Evolutionary conservation across 176 grass and related monocot species (phyloP), one percentile per base, ranked within the genome.

Genomic region (Phragmites australis): DNA sequence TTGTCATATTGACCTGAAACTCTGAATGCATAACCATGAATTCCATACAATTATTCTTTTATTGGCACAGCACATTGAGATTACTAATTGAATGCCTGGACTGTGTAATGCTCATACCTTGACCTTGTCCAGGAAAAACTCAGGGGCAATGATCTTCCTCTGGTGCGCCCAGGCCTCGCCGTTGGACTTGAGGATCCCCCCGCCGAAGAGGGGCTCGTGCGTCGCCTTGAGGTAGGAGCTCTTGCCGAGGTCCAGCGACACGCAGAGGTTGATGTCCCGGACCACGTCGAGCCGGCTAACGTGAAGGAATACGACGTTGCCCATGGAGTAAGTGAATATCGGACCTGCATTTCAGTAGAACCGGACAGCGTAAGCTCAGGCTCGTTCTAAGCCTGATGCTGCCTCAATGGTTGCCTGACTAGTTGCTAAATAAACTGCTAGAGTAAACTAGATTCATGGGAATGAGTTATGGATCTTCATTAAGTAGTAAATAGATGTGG

Each of bases 111-210:
- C 5, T 47, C 37, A 23, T 89, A 89, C 95, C 95, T 98, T 94
- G 59, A 98, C 88, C 83, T 98, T 98, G 57, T 98, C 92, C 50
- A 87, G 83, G 70, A 94, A 94, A 88, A 98, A 98, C 75, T 98
- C 87, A 0, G 92, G 96, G 1, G 96, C 96, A 19, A 98, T 98
- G 85, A 98, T 92, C 79, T 86, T 98, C 54, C 96, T 84, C 70
- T 98, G 96, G 75, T 94, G 88, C 25, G 79, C 65, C 92, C 96
- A 98, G 1, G 78, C 81, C 48, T 75, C 77, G 0, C 96, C 96
- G 70, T 94, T 98, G 64, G 96, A 94, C 56, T 98, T 98, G 81
- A 98, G 90, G 25, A 98, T 98, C 32, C 92, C 96, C 6, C 75
- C 44, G 9, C 96, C 96, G 9, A 99, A 94, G n/a, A 99, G 86